phyloP scores from a whole-genome alignment of 116 monocot species.

The Iris pallida region DNA sequence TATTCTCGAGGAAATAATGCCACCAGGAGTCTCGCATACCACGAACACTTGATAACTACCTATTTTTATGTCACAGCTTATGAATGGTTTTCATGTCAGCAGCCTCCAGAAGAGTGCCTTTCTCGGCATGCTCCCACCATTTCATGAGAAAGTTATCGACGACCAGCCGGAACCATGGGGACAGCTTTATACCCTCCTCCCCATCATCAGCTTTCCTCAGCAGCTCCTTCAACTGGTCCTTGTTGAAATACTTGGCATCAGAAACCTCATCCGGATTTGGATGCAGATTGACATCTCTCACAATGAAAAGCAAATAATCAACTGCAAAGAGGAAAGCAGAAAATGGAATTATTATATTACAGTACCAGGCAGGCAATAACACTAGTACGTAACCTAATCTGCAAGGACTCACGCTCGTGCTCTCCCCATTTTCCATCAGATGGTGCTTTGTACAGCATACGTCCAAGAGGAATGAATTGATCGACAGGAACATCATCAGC shows the following conservation, averaged over 20 bases:
- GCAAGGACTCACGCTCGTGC: slow-evolving; percentile 25
- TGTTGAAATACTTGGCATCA: slow-evolving; percentile 25
- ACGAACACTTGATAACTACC: too few relatives aligned
- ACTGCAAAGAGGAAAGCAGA: slow-evolving; percentile 14
- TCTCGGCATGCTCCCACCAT: slow-evolving; percentile 42
- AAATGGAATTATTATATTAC: neutral
- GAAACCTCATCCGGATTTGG: slow-evolving; percentile 45
- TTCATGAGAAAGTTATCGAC: slow-evolving; percentile 43
- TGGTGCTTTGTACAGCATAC: slow-evolving; percentile 47
- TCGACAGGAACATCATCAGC: slow-evolving; percentile 30
- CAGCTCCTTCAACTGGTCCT: slow-evolving; percentile 29
- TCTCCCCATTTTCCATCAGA: slow-evolving; percentile 52
- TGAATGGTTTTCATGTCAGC: slow-evolving; percentile 43
- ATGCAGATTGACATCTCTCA: slow-evolving; percentile 29
- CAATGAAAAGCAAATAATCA: slow-evolving; percentile 38
- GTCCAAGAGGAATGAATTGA: slow-evolving; percentile 35
- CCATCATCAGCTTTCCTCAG: slow-evolving; percentile 34
- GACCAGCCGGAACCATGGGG: slow-evolving; percentile 47
- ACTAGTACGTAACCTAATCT: neutral
- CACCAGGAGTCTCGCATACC: too few relatives aligned
- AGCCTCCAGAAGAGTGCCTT: slow-evolving; percentile 28
- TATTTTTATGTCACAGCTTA: slow-evolving; percentile 23
- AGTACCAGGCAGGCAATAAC: neutral
- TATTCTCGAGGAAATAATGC: too few relatives aligned
- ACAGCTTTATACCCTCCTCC: slow-evolving; percentile 38